Evolutionary conservation across 768 basidiomycete genomes (phyloP).

Genomic region (Boletus rubescentipes): DNA sequence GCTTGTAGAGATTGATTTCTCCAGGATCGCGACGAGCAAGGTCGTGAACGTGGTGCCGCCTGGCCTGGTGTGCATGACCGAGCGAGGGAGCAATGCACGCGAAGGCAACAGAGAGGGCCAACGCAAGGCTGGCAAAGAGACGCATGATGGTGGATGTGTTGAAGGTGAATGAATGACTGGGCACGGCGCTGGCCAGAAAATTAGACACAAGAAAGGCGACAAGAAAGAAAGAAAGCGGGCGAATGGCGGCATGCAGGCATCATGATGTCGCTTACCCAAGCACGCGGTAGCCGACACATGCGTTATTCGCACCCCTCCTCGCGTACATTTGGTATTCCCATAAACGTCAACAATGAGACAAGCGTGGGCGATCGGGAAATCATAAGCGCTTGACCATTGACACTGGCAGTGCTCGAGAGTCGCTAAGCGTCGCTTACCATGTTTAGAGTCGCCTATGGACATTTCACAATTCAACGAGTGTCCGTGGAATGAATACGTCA

Average conservation of each 20-base stretch:
- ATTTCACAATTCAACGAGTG: too few species aligned
- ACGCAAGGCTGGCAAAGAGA: conserved; percentile 19
- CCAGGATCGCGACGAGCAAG: conserved; percentile 28
- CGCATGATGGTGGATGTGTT: conserved; percentile 18
- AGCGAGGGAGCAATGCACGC: conserved; percentile 17
- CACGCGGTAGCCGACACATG: background rate
- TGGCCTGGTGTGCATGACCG: conserved; percentile 22
- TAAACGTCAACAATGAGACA: background rate
- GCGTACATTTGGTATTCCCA: too few species aligned
- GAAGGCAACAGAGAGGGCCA: conserved; percentile 20
- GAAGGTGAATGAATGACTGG: conserved; percentile 24
- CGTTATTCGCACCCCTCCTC: too few species aligned
- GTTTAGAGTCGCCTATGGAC: too few species aligned
- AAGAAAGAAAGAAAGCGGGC: background rate
- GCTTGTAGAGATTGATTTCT: conserved; percentile 21
- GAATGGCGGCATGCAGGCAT: background rate
- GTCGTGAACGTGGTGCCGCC: conserved; percentile 25
- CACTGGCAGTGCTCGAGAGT: too few species aligned
- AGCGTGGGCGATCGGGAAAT: too few species aligned
- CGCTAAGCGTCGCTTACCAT: too few species aligned
- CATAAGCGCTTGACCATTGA: too few species aligned
- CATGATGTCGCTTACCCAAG: conserved; percentile 8
- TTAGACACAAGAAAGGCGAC: conserved; percentile 2
- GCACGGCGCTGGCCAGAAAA: conserved; percentile 1
- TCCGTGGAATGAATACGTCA: too few species aligned